Base-by-base conservation (phyloP, 352 stramenopile genomes). In the Globisporangium paddicum region DNA sequence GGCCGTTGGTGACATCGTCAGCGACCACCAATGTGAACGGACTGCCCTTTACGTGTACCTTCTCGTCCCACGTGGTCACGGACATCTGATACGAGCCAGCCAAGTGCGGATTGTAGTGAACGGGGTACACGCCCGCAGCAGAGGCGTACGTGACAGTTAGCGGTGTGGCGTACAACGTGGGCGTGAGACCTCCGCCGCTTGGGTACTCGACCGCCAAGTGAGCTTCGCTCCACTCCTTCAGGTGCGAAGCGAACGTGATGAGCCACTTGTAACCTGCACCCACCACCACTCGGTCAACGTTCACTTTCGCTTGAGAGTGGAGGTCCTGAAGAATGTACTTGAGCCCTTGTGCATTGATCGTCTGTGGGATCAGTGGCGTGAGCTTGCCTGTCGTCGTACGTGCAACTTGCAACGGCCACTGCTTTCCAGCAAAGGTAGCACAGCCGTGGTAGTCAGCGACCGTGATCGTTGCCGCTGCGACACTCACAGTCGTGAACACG, bases 231-330 rank as follows among this genome's bases (percentile, higher is more conserved):
- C 86, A 89, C 41, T 79, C 60, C 7, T 84, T 66, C 37, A 98
- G 75, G 64, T 97, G 76, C 28, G 87, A 95, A 0, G 96, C 53
- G 63, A 98, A 98, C 21, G 93, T 98, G 48, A 98, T 81, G 28
- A 62, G 68, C 89, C 90, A 98, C 45, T 83, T 72, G 62, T 96
- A 90, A 34, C 75, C 55, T 2, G 58, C 14, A 6, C 63, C 16
- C 8, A 75, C 48, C 21, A 57, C 60, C 13, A 45, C 53, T 5
- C 67, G 68, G 1, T 67, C 55, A 8, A 93, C 86, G 32, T 75
- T 55, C 7, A 95, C 69, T n/a, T 73, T 60, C 0, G 75, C 72
- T 2, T 30, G 34, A 0, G 40, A 23, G 7, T 86, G 62, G 26
- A 95, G 55, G 30, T 93, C 79, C 60, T 93, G 64, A 0, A 95